Percentiles rank a stretch among this genome's conserved stretches.
These are phyloP conservation scores for Fonsecaea pugnacius DNA, from an alignment of 2,329 filamentous ascomycete species.

Conservation along the genomic window DNA sequence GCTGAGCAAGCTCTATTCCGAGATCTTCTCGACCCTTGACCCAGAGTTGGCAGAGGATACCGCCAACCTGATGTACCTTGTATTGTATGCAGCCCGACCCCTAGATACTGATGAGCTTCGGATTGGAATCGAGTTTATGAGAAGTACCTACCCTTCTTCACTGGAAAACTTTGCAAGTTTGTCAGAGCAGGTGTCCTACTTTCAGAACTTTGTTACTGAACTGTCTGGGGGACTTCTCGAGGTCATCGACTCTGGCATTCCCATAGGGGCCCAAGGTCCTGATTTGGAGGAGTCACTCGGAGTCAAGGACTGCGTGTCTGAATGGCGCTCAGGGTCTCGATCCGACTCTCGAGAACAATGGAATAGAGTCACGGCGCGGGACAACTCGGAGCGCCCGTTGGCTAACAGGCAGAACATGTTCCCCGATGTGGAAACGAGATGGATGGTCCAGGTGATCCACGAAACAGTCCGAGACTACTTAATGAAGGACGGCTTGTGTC, in stretches of 20 bases:
- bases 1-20: constrained; percentile 30
- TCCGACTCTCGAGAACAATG: neutral
- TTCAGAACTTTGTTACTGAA: neutral
- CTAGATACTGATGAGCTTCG: neutral
- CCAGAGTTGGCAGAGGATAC: neutral
- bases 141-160: neutral
- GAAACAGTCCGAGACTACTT: neutral
- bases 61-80: neutral
- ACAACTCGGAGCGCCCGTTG: neutral
- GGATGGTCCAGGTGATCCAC: neutral
- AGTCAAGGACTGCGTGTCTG: neutral
- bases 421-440: neutral
- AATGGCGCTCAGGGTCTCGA: neutral
- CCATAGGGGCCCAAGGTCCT: neutral
- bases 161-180: constrained; percentile 9
- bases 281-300: neutral
- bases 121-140: neutral
- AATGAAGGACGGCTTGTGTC: neutral
- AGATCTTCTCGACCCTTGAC: neutral
- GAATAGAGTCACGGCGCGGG: neutral
- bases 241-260: neutral
- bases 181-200: neutral
- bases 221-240: constrained; percentile 9
- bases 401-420: neutral
- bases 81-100: neutral